These are phyloP conservation scores for Mortierella polycephala DNA, from an alignment of 371 early-diverging fungal species.

Conservation along the genomic window DNA sequence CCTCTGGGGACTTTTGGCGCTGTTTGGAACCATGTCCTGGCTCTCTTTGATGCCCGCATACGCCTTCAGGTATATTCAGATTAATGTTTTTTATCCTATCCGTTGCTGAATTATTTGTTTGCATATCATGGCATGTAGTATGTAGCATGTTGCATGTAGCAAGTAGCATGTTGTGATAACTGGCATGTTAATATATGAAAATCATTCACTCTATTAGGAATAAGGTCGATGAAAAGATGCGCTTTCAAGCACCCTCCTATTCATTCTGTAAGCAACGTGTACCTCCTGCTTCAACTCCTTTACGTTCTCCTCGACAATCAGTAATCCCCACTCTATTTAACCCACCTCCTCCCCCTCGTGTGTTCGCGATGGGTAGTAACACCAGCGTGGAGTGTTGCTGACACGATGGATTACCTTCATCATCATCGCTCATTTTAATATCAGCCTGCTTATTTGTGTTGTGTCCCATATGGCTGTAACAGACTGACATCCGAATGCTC, in stretches of 20 bases:
- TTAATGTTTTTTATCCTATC: background rate
- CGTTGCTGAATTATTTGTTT: background rate
- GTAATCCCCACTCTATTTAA: too few species aligned
- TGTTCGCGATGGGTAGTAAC: background rate
- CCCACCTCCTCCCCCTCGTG: slow-evolving; percentile 7
- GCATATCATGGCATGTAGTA: too few species aligned
- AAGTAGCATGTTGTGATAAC: background rate
- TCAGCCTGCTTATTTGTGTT: too few species aligned
- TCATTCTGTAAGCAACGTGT: slow-evolving; percentile 36
- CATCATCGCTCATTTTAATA: too few species aligned
- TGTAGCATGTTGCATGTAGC: too few species aligned
- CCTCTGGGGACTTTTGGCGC: slow-evolving; percentile 46
- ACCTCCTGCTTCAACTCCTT: too few species aligned
- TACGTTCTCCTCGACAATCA: too few species aligned
- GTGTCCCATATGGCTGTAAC: too few species aligned
- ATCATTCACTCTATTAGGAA: slow-evolving; percentile 13
- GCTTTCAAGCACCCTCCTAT: slow-evolving; percentile 24
- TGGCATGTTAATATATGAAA: too few species aligned
- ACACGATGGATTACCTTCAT: too few species aligned
- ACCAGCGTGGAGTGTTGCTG: too few species aligned
- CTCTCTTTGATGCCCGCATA: slow-evolving; percentile 37
- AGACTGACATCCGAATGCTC: background rate
- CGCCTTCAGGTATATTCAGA: slow-evolving; percentile 40
- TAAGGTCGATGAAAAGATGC: slow-evolving; percentile 8
- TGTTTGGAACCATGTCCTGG: slow-evolving; percentile 46